phyloP scores from a whole-genome alignment of 2,329 filamentous ascomycete genomes.

The Conoideocrella luteorostrata region DNA sequence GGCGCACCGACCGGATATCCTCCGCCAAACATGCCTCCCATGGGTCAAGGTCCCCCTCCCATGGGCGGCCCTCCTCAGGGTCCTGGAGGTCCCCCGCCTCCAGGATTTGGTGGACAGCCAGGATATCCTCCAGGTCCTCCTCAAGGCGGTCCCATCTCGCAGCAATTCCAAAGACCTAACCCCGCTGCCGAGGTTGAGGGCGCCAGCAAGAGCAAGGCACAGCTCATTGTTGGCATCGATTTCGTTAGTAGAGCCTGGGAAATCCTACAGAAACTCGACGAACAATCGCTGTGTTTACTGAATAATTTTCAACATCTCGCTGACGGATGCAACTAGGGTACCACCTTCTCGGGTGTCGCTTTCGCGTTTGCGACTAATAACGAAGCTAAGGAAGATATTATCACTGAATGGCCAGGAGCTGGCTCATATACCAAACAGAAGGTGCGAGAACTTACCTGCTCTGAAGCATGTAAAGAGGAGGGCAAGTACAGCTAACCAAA shows the following conservation, averaged over 20 bases:
- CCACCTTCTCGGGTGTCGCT: constrained; percentile 95
- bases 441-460: constrained; percentile 42
- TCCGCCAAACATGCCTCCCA: constrained; percentile 39
- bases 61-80: constrained; percentile 26
- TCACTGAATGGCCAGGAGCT: constrained; percentile 96
- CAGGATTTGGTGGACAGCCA: constrained; percentile 37
- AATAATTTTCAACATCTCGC: not conserved
- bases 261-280: not conserved
- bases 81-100: constrained; percentile 40
- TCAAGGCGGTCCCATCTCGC: constrained; percentile 30
- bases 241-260: constrained; percentile 58
- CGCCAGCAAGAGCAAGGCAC: constrained; percentile 83
- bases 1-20: constrained; percentile 56
- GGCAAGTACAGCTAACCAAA: too few species aligned
- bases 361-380: constrained; percentile 97
- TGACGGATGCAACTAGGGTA: constrained; percentile 57
- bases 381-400: constrained; percentile 96
- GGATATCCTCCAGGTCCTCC: constrained; percentile 43
- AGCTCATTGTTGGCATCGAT: constrained; percentile 97
- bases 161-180: constrained; percentile 34
- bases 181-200: constrained; percentile 74
- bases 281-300: not conserved
- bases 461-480: not conserved
- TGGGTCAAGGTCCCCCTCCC: constrained; percentile 36
- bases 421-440: constrained; percentile 99